Evolutionary conservation across 2,329 filamentous ascomycete genomes (phyloP).

Genomic region (Monosporascus cannonballus): DNA sequence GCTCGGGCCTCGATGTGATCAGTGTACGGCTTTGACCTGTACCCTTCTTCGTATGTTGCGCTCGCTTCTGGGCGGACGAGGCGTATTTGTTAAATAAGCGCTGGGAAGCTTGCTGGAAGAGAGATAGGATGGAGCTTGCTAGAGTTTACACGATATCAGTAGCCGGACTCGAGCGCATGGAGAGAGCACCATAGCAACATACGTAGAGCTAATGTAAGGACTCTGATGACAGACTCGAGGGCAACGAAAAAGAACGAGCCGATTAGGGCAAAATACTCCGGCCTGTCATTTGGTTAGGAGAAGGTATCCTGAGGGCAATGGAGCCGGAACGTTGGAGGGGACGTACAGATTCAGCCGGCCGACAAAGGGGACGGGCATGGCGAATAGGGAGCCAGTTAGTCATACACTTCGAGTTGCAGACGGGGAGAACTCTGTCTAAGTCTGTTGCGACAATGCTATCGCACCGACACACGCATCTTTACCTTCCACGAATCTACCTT

Average conservation of each 20-base stretch:
- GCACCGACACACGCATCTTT: neutral
- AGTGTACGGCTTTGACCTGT: constrained; percentile 16
- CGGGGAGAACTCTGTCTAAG: neutral
- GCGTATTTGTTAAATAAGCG: constrained; percentile 75
- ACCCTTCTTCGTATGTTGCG: constrained; percentile 62
- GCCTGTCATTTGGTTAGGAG: constrained; percentile 37
- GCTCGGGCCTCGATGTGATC: constrained; percentile 43
- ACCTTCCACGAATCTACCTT: neutral
- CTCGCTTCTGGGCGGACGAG: constrained; percentile 61
- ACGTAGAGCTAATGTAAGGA: constrained; percentile 86
- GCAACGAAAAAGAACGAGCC: constrained; percentile 77
- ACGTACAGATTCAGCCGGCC: constrained; percentile 34
- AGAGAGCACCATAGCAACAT: constrained; percentile 44
- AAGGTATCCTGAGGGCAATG: neutral
- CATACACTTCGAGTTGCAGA: neutral
- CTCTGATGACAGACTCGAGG: constrained; percentile 75
- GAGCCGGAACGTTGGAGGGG: neutral
- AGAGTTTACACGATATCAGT: constrained; percentile 14
- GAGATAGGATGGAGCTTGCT: constrained; percentile 73
- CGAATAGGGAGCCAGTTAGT: constrained; percentile 5
- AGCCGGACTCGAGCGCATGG: constrained; percentile 1
- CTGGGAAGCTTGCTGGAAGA: constrained; percentile 79
- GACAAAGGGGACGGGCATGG: constrained; percentile 34
- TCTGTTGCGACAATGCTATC: neutral
- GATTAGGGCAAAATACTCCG: constrained; percentile 82